Conservation (phyloP, 2,329 filamentous ascomycete genomes). For the Trichoderma oligosporum region DNA sequence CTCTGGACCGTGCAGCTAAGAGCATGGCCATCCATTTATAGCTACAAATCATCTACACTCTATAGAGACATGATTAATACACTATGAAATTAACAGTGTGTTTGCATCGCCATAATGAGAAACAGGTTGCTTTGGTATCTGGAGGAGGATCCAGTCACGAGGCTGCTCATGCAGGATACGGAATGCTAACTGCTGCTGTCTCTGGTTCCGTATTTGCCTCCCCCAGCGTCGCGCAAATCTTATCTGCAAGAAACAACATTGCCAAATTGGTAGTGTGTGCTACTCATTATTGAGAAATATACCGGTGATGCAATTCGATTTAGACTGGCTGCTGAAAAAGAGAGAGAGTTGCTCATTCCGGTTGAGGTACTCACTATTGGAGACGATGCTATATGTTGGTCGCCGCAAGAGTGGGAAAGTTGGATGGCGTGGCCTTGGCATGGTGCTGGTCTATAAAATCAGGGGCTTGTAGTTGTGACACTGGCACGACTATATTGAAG, state of each 20-base stretch:
- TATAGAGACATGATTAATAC: not conserved
- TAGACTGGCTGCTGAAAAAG: not conserved
- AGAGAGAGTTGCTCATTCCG: not conserved
- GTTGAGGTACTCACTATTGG: not conserved
- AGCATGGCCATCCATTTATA: not conserved
- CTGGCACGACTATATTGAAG: not conserved
- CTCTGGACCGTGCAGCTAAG: not conserved
- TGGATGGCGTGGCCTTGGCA: not conserved
- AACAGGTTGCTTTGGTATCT: not conserved
- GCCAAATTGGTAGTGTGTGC: not conserved
- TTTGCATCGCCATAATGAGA: not conserved
- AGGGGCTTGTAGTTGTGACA: not conserved
- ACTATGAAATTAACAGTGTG: not conserved
- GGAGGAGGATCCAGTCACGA: not conserved
- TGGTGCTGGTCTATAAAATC: not conserved
- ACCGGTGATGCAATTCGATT: not conserved
- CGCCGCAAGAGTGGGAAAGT: slow-evolving; percentile 4
- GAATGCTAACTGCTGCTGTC: not conserved
- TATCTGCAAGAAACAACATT: not conserved
- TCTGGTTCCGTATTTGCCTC: slow-evolving; percentile 1
- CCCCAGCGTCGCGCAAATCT: not conserved
- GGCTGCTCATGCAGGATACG: not conserved
- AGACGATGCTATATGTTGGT: not conserved
- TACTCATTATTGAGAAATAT: slow-evolving; percentile 1
- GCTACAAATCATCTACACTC: not conserved